Evolutionary conservation across 768 basidiomycete genomes (phyloP).

Genomic region (Tephrocybe sp.): DNA sequence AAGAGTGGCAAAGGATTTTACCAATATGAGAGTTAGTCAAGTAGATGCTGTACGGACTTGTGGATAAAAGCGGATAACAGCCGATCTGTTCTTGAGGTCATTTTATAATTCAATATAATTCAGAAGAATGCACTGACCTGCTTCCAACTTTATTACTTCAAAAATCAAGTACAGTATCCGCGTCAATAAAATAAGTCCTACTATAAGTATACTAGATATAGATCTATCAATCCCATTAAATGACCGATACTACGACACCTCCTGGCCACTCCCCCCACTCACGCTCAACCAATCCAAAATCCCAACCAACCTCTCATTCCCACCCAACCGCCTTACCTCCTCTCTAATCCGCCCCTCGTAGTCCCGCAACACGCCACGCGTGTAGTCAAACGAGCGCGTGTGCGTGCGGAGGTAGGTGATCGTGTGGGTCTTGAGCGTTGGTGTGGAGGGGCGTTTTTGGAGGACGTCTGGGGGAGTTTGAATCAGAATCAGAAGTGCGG

Average conservation of each 20-base stretch:
- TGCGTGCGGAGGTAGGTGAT: constrained; percentile 73
- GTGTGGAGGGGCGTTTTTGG: constrained; percentile 80
- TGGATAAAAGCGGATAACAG: background rate
- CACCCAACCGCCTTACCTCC: background rate
- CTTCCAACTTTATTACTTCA: background rate
- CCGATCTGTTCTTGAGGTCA: background rate
- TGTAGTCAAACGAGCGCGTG: constrained; percentile 89
- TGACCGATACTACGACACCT: no score
- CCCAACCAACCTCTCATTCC: background rate
- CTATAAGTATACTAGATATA: no score
- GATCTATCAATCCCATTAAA: no score
- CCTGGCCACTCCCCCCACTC: no score
- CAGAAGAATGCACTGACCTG: no score
- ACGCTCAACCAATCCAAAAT: background rate
- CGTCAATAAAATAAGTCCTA: background rate
- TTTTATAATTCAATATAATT: no score
- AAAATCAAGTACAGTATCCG: no score
- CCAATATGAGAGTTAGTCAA: constrained; percentile 53
- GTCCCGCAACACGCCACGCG: constrained; percentile 55
- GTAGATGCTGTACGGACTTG: background rate
- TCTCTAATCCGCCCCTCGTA: background rate
- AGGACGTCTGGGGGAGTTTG: constrained; percentile 74
- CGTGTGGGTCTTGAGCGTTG: constrained; percentile 75
- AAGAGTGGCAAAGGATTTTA: constrained; percentile 96
- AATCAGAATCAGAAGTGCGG: background rate